phyloP scores from a whole-genome alignment of 371 early-diverging fungal genomes.

The Dinochytrium kinnereticum region DNA sequence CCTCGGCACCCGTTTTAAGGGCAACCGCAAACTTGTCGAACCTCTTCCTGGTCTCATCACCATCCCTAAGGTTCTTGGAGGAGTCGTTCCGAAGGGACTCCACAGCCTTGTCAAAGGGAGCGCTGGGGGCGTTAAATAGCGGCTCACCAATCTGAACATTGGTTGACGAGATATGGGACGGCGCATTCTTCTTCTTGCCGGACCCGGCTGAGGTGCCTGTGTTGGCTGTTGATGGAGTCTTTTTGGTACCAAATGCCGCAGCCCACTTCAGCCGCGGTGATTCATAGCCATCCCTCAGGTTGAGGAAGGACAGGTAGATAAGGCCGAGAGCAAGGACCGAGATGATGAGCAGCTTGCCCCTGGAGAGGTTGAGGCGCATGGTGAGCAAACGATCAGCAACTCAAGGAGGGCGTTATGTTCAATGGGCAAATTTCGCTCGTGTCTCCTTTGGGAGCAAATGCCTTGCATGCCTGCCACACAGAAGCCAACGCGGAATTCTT shows the following conservation, averaged over 20 bases:
- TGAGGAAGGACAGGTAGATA: slow-evolving; percentile 10
- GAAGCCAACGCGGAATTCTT: too few species aligned
- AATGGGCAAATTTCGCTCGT: too few species aligned
- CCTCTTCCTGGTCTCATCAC: neutral
- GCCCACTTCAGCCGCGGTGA: neutral
- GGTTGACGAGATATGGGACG: neutral
- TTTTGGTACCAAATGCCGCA: neutral
- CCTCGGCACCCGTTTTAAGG: slow-evolving; percentile 58
- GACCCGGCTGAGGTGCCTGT: neutral
- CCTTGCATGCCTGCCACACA: too few species aligned
- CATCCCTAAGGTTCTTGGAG: neutral
- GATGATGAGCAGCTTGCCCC: slow-evolving; percentile 3
- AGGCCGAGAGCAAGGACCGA: neutral
- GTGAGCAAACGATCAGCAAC: too few species aligned
- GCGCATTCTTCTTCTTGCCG: too few species aligned
- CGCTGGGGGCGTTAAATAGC: neutral
- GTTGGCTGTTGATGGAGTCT: neutral
- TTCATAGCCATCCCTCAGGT: neutral
- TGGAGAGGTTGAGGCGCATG: too few species aligned
- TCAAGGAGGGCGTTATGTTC: too few species aligned
- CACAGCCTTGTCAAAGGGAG: neutral
- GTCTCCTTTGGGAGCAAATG: too few species aligned
- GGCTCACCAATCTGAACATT: neutral
- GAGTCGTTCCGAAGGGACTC: neutral
- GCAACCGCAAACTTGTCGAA: slow-evolving; percentile 52